Base-by-base conservation (phyloP, 345 rosid genomes). In the Salix brachista region DNA sequence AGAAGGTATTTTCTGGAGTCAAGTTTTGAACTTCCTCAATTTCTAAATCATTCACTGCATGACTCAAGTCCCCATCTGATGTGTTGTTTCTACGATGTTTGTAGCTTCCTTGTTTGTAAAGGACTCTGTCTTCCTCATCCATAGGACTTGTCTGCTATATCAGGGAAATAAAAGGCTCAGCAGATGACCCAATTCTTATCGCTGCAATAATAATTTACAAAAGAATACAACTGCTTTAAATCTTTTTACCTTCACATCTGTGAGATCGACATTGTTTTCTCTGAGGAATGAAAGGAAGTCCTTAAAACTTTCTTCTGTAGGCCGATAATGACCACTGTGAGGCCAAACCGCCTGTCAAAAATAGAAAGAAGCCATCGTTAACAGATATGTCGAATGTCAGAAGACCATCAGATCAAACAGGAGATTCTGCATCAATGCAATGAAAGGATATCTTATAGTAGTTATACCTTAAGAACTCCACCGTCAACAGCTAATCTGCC, bases 271-370 rank as follows among this genome's bases (percentile, higher is more conserved):
- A 65, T 91, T 81, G 82, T 93, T 92, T 80, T 91, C 97, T 75
- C 77, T 37, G 14, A 96, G 89, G 81, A 89, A 96, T 26, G 88
- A 85, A 64, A 90, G 68, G 64, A 96, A 90, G 65, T 93, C 96
- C 81, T 84, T 72, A 79, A 95, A 91, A 74, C 91, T 95, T 75
- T 91, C 91, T 80, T 91, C 85, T 0, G 98, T 92, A 18, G 99
- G 99, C 72, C 85, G 88, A 90, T 96, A 96, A 80, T 96, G 99
- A 50, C 99, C 99, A 71, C 99, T 96, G 78, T 96, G 98, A 75
- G 92, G 94, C 99, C 99, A 96, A 79, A 96, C 98, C 64, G 97
- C 97, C 91, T 91, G 88, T 74, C 60, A 72, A 58, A 78, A 48
- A 21, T 1, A 42, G 67, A 36, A 70, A 62, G 8, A 74, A 74